Evolutionary conservation across 192 early-diverging fungal genomes (phyloP), one percentile per base, ranked within the genome.

Genomic region (Coemansia reversa): DNA sequence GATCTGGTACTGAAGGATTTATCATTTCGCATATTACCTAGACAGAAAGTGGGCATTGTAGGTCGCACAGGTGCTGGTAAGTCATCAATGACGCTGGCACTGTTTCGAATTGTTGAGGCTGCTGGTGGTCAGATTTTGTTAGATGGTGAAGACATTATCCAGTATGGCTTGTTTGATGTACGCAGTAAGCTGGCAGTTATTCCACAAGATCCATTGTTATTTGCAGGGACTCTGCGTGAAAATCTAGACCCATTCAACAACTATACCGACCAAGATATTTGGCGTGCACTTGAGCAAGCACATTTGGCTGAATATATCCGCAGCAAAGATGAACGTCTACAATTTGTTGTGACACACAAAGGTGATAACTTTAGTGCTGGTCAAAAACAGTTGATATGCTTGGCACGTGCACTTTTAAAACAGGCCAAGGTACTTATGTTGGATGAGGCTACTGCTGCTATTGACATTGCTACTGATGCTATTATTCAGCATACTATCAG

Each of bases 221-320:
- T 92, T 63, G 83, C 79, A 7, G 88, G 88, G 22, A 88, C 88
- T 3, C 74, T 95, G 50, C 85, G 95, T 19, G 84, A 84, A 51
- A 95, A 95, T 68, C 69, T 95, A 58, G 93, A 97, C 62, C 93
- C 92, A 1, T 88, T 92, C 57, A 73, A 72, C 33, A 80, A 86
- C 52, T 84, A 91, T 56, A 62, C 76, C 49, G 93, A 97, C 67
- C 70, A 74, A 20, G 69, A 77, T 6, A 69, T 93, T 5, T 93
- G 87, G 87, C 66, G 64, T 0, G 86, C 84, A 12, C 77, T 94
- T 67, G 76, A 83, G 47, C 75, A 86, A 24, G 90, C 90, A 3
- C 79, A 82, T 20, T 62, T 83, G 63, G 70, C 66, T 0, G 70
- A 72, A 14, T 42, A 56, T 33, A 47, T 69, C 45, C 62, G 60